These are phyloP conservation scores for Fusarium staphyleae DNA, from an alignment of 2,329 filamentous ascomycete genomes.

Conservation along the genomic window DNA sequence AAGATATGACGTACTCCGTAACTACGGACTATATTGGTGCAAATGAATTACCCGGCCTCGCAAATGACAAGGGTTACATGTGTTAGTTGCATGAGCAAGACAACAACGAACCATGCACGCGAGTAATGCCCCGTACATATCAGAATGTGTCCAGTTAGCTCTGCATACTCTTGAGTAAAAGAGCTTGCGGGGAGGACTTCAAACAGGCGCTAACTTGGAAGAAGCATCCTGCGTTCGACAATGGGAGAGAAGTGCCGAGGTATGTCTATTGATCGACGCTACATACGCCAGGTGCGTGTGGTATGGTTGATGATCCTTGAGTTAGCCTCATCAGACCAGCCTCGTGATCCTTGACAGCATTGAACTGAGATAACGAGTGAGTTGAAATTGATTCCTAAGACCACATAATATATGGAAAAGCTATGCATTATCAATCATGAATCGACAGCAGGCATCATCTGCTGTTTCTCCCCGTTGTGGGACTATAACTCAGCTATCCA, in stretches of 20 bases:
- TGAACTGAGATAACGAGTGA: too few species aligned
- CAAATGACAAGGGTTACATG: not conserved
- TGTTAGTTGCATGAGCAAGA: not conserved
- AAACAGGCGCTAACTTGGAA: not conserved
- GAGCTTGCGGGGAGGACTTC: constrained; percentile 1
- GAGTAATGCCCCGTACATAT: not conserved
- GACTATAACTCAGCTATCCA: not conserved
- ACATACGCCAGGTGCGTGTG: constrained; percentile 1
- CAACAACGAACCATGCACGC: not conserved
- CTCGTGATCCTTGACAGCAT: not conserved
- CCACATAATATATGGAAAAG: too few species aligned
- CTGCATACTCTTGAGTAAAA: not conserved
- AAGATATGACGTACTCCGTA: not conserved
- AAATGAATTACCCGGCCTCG: not conserved
- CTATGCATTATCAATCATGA: too few species aligned
- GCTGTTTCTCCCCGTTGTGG: not conserved
- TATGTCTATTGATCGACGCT: constrained; percentile 4
- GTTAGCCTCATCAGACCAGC: not conserved
- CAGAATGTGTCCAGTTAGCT: not conserved
- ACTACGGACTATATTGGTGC: too few species aligned
- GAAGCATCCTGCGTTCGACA: constrained; percentile 10
- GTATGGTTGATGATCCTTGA: not conserved
- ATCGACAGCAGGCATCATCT: not conserved
- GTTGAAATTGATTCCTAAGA: not conserved
- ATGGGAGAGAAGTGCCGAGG: constrained; percentile 9